Evolutionary conservation across 2,329 filamentous ascomycete genomes (phyloP), one percentile per base, ranked within the genome.

Genomic region (Lasiodiplodia sp.): DNA sequence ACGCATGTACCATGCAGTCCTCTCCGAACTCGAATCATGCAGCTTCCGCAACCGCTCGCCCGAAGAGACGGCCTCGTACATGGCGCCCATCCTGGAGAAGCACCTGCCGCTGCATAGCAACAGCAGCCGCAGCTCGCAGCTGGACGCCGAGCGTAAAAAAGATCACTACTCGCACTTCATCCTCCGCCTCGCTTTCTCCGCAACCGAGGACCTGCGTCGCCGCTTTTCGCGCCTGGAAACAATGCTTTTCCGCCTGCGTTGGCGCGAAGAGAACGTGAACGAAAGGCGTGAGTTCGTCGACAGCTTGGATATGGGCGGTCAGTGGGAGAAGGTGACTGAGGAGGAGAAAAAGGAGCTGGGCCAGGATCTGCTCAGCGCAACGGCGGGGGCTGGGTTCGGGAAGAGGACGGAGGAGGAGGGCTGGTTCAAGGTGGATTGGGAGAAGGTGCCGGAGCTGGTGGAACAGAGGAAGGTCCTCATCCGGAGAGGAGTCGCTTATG

Each of bases 151-250:
- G 81, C 87, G 95, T 34, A 92, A 95, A 79, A 96, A 96, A 78
- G 96, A 99, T 75, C 96, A 99, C 81, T 99, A 98, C 81, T 96
- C 92, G 68, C 96, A 99, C 80, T 99, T 97, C 79, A 99, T 98
- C 70, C 87, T 99, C 6, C 90, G 96, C 0, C 88, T 99, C 53
- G 96, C 96, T 1, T 99, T 99, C 76, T 90, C 94, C 0, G 90
- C 91, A 2, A 97, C 95, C 0, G 94, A 97, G 77, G 96, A 99
- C 75, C 84, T 98, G 47, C 90, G 96, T 52, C 87, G 92, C 71
- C 90, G 96, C 28, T 99, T 98, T 76, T 87, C 90, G 4, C 89
- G 94, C 44, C 89, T 96, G 3, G 96, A 99, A 81, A 92, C 92
- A 0, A 92, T 92, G 87, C 86, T 99, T 1, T 99, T 99, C 80